Conservation (phyloP, 306 rosid genomes). For the Cercis canadensis region DNA sequence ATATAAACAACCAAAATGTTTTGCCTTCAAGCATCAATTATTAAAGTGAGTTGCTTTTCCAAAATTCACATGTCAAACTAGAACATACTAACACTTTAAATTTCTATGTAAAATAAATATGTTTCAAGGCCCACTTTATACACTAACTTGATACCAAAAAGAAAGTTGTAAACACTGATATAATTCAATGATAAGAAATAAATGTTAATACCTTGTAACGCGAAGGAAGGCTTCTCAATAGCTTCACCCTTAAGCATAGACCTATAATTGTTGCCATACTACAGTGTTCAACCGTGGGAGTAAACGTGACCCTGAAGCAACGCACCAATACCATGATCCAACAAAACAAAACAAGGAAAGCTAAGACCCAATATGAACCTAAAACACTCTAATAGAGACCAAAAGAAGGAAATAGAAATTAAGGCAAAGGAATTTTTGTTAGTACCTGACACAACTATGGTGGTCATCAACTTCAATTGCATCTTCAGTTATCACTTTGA, state of each 20-base stretch:
- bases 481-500: constrained; percentile 89
- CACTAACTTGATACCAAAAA: too few relatives aligned
- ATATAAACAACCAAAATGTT: neutral
- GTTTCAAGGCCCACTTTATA: too few relatives aligned
- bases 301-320: constrained; percentile 84
- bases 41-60: constrained; percentile 14
- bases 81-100: neutral
- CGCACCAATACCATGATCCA: constrained; percentile 13
- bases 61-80: neutral
- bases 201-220: constrained; percentile 72
- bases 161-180: neutral
- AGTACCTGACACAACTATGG: constrained; percentile 77
- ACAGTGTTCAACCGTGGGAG: constrained; percentile 96
- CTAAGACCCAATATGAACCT: too few relatives aligned
- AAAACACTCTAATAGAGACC: neutral
- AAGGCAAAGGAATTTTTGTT: neutral
- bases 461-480: constrained; percentile 81
- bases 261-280: constrained; percentile 97
- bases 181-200: neutral
- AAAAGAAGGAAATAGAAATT: neutral
- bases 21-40: constrained; percentile 12
- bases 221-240: constrained; percentile 82
- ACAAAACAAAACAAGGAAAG: too few relatives aligned
- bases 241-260: constrained; percentile 88
- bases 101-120: neutral